phyloP scores from a whole-genome alignment of 176 grass and related monocot species.

The Paspalum vaginatum region DNA sequence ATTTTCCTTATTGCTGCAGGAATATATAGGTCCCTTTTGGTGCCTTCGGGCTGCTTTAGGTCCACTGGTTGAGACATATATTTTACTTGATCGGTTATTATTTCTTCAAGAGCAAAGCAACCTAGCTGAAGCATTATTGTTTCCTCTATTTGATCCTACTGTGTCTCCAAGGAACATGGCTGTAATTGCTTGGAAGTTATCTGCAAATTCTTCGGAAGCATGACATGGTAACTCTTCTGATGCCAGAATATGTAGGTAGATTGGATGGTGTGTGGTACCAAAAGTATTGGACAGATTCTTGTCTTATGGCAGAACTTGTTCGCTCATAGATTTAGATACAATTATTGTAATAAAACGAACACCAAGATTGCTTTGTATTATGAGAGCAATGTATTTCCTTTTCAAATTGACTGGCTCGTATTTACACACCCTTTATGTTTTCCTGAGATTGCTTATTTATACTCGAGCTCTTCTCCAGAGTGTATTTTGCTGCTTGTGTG shows the following conservation, averaged over 20 bases:
- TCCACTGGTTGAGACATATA: conserved; percentile 90
- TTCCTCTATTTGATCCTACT: conserved; percentile 83
- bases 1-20: conserved; percentile 50
- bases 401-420: background rate
- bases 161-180: conserved; percentile 90
- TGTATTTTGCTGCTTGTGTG: conserved; percentile 16
- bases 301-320: conserved; percentile 22
- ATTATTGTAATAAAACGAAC: conserved; percentile 23
- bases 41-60: conserved; percentile 89
- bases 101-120: conserved; percentile 79
- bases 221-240: conserved; percentile 58
- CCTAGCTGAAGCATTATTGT: conserved; percentile 60
- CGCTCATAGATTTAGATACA: conserved; percentile 12
- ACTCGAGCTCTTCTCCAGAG: background rate
- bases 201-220: conserved; percentile 36
- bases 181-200: conserved; percentile 66
- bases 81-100: conserved; percentile 86
- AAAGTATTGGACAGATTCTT: conserved; percentile 25
- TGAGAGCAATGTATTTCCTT: conserved; percentile 27
- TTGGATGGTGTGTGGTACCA: conserved; percentile 13
- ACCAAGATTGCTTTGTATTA: background rate
- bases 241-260: conserved; percentile 30
- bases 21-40: conserved; percentile 92
- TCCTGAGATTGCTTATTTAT: background rate
- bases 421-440: background rate